Percentiles rank a stretch among this genome's conserved stretches.
phyloP scores from a whole-genome alignment of 2,329 filamentous ascomycete genomes.

The Whalleya microplaca region DNA sequence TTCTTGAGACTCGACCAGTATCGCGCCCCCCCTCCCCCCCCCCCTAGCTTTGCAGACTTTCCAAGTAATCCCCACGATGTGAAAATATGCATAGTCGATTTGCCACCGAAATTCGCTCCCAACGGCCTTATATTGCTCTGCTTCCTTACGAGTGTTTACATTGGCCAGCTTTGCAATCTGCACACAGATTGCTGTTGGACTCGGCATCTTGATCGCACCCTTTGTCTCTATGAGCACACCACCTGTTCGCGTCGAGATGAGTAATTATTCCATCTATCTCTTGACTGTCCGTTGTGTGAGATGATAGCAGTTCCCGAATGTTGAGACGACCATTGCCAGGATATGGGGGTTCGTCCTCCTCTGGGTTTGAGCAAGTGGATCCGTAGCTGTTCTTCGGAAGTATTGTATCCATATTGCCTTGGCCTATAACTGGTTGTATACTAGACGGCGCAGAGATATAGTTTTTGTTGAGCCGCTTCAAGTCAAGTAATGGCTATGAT shows the following conservation, averaged over 20 bases:
- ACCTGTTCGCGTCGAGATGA: background rate
- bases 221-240: conserved; percentile 9
- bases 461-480: conserved; percentile 4
- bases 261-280: background rate
- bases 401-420: conserved; percentile 1
- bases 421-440: background rate
- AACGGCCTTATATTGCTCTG: too few relatives aligned
- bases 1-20: too few relatives aligned
- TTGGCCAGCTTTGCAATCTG: background rate
- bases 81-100: too few relatives aligned
- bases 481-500: background rate
- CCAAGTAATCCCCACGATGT: too few relatives aligned
- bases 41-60: too few relatives aligned
- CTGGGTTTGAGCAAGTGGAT: background rate
- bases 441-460: background rate
- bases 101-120: too few relatives aligned
- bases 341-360: background rate
- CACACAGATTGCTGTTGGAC: background rate
- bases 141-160: too few relatives aligned
- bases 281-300: background rate
- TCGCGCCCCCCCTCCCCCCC: too few relatives aligned
- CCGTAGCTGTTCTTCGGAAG: background rate
- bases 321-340: background rate
- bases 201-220: conserved; percentile 6
- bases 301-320: background rate